These are phyloP conservation scores for Globisporangium parvum DNA, from an alignment of 352 stramenopile species.

Conservation along the genomic window DNA sequence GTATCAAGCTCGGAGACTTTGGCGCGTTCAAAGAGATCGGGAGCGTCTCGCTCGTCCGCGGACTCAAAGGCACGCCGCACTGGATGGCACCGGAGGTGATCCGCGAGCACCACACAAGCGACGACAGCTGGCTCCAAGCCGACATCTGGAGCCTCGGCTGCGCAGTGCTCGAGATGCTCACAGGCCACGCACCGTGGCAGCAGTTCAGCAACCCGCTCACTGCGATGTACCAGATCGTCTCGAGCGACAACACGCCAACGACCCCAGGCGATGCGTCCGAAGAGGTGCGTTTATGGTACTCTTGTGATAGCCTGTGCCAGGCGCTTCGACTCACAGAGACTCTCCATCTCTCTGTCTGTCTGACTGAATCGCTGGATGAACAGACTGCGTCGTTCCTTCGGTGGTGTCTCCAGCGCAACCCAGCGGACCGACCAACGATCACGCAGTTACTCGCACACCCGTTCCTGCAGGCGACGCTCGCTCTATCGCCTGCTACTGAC, in stretches of 20 bases:
- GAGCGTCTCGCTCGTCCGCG: constrained; percentile 56
- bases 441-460: constrained; percentile 86
- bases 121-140: constrained; percentile 81
- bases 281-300: constrained; percentile 27
- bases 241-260: constrained; percentile 52
- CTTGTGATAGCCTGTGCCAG: neutral
- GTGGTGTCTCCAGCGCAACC: constrained; percentile 59
- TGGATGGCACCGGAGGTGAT: constrained; percentile 93
- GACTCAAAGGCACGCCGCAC: constrained; percentile 85
- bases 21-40: constrained; percentile 71
- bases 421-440: constrained; percentile 74
- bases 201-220: constrained; percentile 87
- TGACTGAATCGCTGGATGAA: neutral
- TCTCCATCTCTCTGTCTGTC: neutral
- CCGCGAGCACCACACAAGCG: constrained; percentile 35
- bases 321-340: neutral
- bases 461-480: constrained; percentile 59
- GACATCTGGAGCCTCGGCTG: constrained; percentile 93
- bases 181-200: constrained; percentile 82
- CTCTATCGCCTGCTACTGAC: neutral
- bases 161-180: constrained; percentile 92
- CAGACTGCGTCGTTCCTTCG: constrained; percentile 55
- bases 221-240: constrained; percentile 89
- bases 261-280: constrained; percentile 48
- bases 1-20: constrained; percentile 77